phyloP scores from a whole-genome alignment of 148 eudicot species.

The Rhododendron griersonianum region DNA sequence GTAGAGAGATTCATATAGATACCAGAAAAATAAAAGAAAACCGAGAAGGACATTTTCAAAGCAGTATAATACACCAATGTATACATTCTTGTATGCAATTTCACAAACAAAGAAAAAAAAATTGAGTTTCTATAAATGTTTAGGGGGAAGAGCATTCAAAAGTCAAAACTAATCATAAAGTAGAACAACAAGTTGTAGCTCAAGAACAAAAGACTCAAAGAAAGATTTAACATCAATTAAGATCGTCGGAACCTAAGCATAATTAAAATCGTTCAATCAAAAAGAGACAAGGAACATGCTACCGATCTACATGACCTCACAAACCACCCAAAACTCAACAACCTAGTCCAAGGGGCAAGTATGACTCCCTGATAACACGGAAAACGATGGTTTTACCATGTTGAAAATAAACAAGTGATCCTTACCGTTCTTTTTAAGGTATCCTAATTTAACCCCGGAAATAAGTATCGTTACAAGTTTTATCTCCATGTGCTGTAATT shows the following conservation, averaged over 20 bases:
- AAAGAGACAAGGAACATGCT: not conserved
- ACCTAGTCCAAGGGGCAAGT: no score
- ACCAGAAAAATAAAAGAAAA: conserved; percentile 3
- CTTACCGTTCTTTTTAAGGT: not conserved
- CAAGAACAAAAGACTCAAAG: no score
- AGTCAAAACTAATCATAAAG: not conserved
- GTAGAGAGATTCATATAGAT: not conserved
- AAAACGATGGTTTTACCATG: not conserved
- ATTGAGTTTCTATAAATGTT: not conserved
- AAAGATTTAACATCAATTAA: not conserved
- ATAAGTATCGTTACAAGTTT: not conserved
- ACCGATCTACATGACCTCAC: not conserved
- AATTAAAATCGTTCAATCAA: not conserved
- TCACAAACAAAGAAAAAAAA: not conserved
- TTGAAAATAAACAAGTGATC: not conserved
- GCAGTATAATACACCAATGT: not conserved
- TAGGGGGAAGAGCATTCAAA: not conserved
- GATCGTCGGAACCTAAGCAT: not conserved
- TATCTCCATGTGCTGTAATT: not conserved
- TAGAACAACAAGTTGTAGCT: not conserved
- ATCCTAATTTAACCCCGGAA: not conserved
- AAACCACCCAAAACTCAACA: not conserved
- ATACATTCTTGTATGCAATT: not conserved
- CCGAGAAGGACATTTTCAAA: not conserved
- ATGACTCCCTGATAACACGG: not conserved